Percentiles rank a stretch among this genome's conserved stretches.
Evolutionary conservation across 2,329 filamentous ascomycete species (phyloP).

Genomic region (Hypoxylon sp.): DNA sequence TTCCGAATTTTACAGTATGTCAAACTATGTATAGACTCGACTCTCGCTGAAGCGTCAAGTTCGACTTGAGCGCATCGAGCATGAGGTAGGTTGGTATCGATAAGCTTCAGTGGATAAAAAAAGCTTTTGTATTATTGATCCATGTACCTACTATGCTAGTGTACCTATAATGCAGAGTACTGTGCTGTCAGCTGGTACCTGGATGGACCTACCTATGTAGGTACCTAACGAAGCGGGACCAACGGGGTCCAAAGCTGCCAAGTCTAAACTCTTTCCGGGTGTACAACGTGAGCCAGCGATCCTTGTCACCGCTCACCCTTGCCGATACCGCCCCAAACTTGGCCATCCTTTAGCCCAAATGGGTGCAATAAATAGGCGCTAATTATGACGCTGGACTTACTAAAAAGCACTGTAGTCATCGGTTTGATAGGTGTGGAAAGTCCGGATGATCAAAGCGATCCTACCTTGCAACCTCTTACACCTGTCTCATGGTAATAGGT

Average conservation of each 20-base stretch:
- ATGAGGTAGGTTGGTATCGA: conserved; percentile 9
- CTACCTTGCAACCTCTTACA: conserved; percentile 26
- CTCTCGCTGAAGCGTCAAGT: not conserved
- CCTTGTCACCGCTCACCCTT: conserved; percentile 32
- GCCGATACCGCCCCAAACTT: conserved; percentile 30
- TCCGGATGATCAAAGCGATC: conserved; percentile 40
- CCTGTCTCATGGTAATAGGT: conserved; percentile 39
- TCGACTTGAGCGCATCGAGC: not conserved
- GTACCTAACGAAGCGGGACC: conserved; percentile 13
- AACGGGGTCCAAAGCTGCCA: conserved; percentile 5
- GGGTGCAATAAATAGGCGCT: conserved; percentile 34
- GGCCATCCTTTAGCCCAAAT: conserved; percentile 28
- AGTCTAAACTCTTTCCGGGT: conserved; percentile 14
- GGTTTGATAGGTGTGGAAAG: conserved; percentile 36
- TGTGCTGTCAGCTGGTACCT: conserved; percentile 16
- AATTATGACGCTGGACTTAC: conserved; percentile 46
- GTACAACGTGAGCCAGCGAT: conserved; percentile 2
- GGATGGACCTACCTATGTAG: conserved; percentile 26
- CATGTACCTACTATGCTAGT: too few relatives aligned
- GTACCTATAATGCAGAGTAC: conserved; percentile 12
- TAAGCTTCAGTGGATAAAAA: conserved; percentile 3
- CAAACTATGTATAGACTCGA: not conserved
- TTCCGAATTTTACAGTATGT: not conserved
- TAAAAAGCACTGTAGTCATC: conserved; percentile 34
- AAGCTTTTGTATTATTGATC: not conserved